Evolutionary conservation across 208 protist species (phyloP).

Genomic region (Leishmania turanica): DNA sequence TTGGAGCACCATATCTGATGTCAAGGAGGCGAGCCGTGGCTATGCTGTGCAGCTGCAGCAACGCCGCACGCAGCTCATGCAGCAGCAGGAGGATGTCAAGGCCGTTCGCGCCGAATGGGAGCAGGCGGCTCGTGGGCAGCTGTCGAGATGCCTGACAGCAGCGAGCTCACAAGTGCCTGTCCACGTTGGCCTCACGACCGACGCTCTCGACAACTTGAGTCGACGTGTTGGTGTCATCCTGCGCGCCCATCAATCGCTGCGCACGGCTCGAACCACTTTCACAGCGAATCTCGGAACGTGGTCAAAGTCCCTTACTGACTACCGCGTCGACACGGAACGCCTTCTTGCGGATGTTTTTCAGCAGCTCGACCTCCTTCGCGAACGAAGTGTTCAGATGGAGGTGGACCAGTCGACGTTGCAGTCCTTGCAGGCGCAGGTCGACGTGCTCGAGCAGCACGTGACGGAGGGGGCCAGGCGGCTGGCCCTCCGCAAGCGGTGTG

Average conservation of each 20-base stretch:
- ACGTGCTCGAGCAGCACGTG: conserved; percentile 15
- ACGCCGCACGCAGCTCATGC: background rate
- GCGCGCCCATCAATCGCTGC: conserved; percentile 12
- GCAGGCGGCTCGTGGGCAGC: conserved; percentile 11
- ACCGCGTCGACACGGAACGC: conserved; percentile 17
- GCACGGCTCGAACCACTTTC: conserved; percentile 8
- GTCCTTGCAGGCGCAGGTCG: conserved; percentile 13
- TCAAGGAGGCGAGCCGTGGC: conserved; percentile 4
- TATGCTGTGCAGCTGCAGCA: conserved; percentile 15
- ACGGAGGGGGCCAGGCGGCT: conserved; percentile 10
- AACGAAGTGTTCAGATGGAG: conserved; percentile 13
- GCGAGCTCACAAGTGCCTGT: conserved; percentile 8
- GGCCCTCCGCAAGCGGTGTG: conserved; percentile 11
- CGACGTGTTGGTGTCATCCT: background rate
- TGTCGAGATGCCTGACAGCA: conserved; percentile 22
- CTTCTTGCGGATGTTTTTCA: conserved; percentile 15
- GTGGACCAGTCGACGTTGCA: conserved; percentile 21
- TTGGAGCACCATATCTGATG: conserved; percentile 9
- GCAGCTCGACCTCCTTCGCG: conserved; percentile 18
- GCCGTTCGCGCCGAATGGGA: conserved; percentile 21
- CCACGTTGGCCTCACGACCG: conserved; percentile 4
- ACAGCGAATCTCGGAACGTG: conserved; percentile 7
- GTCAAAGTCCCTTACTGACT: background rate
- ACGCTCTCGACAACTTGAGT: conserved; percentile 3
- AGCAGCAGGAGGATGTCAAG: conserved; percentile 12